Evolutionary conservation across 1,284 basidiomycete genomes (phyloP), one percentile per base, ranked within the genome.

Genomic region (Trametes polyzona): DNA sequence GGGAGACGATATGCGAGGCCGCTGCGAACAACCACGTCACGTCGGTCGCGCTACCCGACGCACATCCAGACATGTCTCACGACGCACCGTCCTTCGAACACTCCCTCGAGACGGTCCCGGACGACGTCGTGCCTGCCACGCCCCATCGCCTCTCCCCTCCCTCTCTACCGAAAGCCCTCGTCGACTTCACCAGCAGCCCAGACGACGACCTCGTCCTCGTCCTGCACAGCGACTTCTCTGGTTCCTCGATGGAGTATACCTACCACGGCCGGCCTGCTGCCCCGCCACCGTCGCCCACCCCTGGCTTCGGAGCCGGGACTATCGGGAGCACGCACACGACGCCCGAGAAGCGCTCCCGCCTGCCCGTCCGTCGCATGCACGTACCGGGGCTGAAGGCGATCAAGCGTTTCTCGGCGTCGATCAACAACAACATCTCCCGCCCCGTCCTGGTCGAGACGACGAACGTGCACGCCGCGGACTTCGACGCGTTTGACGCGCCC

Each of bases 291-390:
- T 54, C 42, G 26, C 36, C 48, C n/a, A 42, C 35, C 4, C 30
- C 43, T n/a, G 37, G 44, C 30, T 33, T 29, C 5, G 24, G 33
- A 23, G 39, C 33, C n/a, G 23, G 33, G 36, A 21, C 55, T 26
- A 27, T n/a, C n/a, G 17, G 32, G 24, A 61, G 59, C 19, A 56
- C 59, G 46, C 26, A 44, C 36, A 39, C 52, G 46, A 62, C 56
- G 21, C 59, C 64, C 4, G 59, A 65, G 46, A 64, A 61, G 60
- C 55, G 57, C 39, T 65, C 69, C n/a, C 63, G 64, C 26, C 63
- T 68, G 10, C 64, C 65, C 3, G 63, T 67, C n/a, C n/a, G n/a
- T n/a, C n/a, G n/a, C n/a, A n/a, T n/a, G 58, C 66, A 57, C 60
- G 59, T 61, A 48, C 60, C 58, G 12, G 63, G 57, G 21, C 39